These are phyloP conservation scores for Symbiodinium natans DNA, from an alignment of 73 alveolate species.

Conservation along the genomic window DNA sequence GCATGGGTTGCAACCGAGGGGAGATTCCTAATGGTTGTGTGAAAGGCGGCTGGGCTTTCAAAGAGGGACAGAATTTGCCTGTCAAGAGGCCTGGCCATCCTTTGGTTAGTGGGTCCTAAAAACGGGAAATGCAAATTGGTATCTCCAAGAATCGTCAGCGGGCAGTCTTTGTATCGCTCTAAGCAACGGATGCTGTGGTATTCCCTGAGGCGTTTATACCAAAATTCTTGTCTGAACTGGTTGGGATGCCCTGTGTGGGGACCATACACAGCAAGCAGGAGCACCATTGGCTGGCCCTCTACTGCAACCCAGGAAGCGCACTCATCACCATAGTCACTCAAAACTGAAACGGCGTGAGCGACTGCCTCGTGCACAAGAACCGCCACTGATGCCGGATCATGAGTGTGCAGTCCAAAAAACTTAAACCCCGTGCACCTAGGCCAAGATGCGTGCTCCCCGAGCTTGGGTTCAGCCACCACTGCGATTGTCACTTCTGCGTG, in stretches of 20 bases:
- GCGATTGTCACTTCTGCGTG: not conserved
- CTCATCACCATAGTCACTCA: not conserved
- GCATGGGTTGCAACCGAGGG: not conserved
- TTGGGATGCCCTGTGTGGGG: not conserved
- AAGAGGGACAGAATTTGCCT: not conserved
- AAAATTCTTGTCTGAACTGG: not conserved
- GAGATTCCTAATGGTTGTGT: not conserved
- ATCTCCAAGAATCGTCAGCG: not conserved
- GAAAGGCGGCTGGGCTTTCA: not conserved
- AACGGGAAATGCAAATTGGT: not conserved
- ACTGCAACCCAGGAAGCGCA: not conserved
- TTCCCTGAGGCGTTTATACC: not conserved
- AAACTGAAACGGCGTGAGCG: not conserved
- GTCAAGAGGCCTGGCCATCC: not conserved
- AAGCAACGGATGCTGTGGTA: not conserved
- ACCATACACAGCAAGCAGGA: not conserved
- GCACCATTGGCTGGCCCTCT: not conserved
- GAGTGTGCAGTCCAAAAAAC: not conserved
- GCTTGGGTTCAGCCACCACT: not conserved
- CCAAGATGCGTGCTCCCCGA: not conserved
- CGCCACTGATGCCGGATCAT: not conserved
- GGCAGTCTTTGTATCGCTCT: not conserved
- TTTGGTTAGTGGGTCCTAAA: not conserved
- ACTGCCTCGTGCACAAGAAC: not conserved
- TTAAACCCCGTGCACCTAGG: not conserved